A percentile compares a stretch with the other conserved stretches of the same genome.
phyloP scores from a whole-genome alignment of 2,329 filamentous ascomycete species.

The Cadophora gregata region DNA sequence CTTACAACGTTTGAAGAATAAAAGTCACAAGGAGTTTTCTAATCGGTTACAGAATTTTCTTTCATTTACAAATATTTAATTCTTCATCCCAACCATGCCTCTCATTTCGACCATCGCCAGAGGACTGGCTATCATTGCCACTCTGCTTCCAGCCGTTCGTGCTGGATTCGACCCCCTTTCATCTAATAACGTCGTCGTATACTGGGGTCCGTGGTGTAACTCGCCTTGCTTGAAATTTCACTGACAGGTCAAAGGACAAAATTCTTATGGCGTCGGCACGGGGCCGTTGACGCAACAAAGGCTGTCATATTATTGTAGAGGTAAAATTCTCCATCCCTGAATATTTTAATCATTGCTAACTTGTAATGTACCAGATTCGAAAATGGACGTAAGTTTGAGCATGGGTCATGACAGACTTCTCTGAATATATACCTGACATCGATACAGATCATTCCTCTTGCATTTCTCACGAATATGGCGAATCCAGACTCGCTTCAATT shows the following conservation, averaged over 20 bases:
- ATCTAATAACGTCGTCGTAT: slow-evolving; percentile 63
- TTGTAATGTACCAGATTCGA: slow-evolving; percentile 45
- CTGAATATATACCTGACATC: slow-evolving; percentile 26
- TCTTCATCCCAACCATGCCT: not conserved
- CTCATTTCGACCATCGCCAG: not conserved
- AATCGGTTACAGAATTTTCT: not conserved
- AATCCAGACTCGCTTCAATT: slow-evolving; percentile 63
- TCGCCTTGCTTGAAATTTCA: not conserved
- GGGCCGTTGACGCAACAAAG: slow-evolving; percentile 57
- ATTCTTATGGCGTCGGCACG: slow-evolving; percentile 58
- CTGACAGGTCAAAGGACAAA: slow-evolving; percentile 54
- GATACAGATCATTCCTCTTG: slow-evolving; percentile 63
- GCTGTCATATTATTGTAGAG: slow-evolving; percentile 63
- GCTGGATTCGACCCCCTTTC: slow-evolving; percentile 53
- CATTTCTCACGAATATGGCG: slow-evolving; percentile 65
- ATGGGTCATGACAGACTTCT: not conserved
- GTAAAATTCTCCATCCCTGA: slow-evolving; percentile 47
- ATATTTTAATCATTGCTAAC: slow-evolving; percentile 30
- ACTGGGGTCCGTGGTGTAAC: slow-evolving; percentile 61
- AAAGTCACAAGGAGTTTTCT: not conserved
- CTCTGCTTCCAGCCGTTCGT: slow-evolving; percentile 33
- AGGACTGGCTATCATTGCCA: not conserved
- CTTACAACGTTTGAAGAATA: not conserved
- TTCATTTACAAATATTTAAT: not conserved
- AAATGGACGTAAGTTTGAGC: slow-evolving; percentile 51